These are phyloP conservation scores for Beauveria medogensis DNA, from an alignment of 2,329 filamentous ascomycete species.

Conservation along the genomic window DNA sequence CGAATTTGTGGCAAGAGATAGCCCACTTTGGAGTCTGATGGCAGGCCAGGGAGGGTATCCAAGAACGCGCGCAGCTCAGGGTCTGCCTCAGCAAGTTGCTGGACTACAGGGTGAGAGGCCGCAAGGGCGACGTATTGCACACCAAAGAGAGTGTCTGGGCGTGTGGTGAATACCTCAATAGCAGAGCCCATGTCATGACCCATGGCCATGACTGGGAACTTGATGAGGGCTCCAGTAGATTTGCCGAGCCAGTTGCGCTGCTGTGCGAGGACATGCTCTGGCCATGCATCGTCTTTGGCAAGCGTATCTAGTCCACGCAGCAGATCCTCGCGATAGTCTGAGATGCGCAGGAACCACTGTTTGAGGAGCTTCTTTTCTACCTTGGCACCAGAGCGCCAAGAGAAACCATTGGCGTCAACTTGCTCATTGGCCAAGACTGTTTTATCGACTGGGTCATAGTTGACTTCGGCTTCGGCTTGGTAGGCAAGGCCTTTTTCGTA, in stretches of 20 bases:
- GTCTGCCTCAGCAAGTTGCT: conserved; percentile 50
- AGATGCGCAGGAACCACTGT: conserved; percentile 88
- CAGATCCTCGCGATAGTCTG: conserved; percentile 64
- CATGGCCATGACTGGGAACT: conserved; percentile 52
- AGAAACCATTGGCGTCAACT: conserved; percentile 76
- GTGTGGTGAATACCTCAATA: conserved; percentile 73
- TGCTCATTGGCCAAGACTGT: conserved; percentile 91
- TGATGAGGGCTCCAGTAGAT: conserved; percentile 63
- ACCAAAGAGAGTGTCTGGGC: conserved; percentile 79
- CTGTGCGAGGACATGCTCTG: conserved; percentile 73
- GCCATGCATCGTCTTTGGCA: conserved; percentile 60
- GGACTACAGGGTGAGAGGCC: conserved; percentile 61
- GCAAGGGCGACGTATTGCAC: conserved; percentile 80
- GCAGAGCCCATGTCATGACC: conserved; percentile 33
- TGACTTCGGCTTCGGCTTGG: conserved; percentile 75
- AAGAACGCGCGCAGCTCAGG: conserved; percentile 59
- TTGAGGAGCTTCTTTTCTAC: conserved; percentile 72
- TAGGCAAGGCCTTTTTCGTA: conserved; percentile 70
- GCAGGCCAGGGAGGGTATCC: conserved; percentile 48
- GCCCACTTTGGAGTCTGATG: conserved; percentile 54
- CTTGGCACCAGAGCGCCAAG: conserved; percentile 80
- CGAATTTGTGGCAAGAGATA: conserved; percentile 56
- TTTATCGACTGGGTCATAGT: conserved; percentile 83
- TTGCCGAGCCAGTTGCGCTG: conserved; percentile 85
- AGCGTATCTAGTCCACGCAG: conserved; percentile 63